Evolutionary conservation across 2,329 filamentous ascomycete species (phyloP), one percentile per base, ranked within the genome.

Genomic region (Microdochium trichocladiopsis): DNA sequence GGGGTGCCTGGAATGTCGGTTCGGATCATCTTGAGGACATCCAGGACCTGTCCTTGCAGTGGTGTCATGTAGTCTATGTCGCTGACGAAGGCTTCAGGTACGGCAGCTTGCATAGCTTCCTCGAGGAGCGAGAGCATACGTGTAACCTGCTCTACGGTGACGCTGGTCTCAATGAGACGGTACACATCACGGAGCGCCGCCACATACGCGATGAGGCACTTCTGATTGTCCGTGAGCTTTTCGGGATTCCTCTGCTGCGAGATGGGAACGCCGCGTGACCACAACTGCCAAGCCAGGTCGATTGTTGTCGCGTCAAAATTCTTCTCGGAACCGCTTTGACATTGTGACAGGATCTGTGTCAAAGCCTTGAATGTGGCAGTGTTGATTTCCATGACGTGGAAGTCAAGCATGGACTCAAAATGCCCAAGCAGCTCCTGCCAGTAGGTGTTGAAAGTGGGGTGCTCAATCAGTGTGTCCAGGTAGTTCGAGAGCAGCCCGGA

Each of bases 171-270:
- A 48, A 90, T 82, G 4, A 96, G 78, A 1, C 83, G 80, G 62
- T 96, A 95, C 1, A 97, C 77, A 59, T 94, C 86, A 52, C 83
- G 76, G 41, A 94, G 80, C 1, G 87, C 79, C 22, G 84, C 79
- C 1, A 94, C 80, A 70, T 96, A 96, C n/a, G 91, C 88, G 25
- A 89, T 72, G n/a, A 93, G 79, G 11, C 89, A 91, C 52, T 86
- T 85, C 63, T 96, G 90, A 58, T 94, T 95, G 55, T 88, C 80
- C 2, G 71, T 70, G 1, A 73, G 68, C 49, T 75, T 76, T 37
- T 77, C 71, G 14, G 71, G 62, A 18, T 69, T 62, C 12, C 68
- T 63, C 31, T 70, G 59, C 28, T 70, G 70, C 1, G 73, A 68
- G 2, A 76, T 69, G 0, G 86, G 84, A n/a, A 87, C 75, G 2